Evolutionary conservation across 306 rosid genomes (phyloP).

Genomic region (Sicyos edulis): DNA sequence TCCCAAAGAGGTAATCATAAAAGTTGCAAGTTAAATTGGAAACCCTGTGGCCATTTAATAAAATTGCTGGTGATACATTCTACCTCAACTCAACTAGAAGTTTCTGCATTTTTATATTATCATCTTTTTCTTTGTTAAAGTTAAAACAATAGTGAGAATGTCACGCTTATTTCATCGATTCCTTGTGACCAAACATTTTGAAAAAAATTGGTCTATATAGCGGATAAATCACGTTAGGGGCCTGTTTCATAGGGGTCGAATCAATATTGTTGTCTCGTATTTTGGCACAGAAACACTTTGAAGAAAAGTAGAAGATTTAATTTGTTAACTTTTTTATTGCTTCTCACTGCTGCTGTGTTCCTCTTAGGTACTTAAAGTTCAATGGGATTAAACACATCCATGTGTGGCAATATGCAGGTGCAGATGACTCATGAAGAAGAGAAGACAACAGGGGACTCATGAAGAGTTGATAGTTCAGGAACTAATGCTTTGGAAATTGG

Average conservation of each 20-base stretch:
- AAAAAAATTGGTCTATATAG: too few species aligned
- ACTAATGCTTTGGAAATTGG: conserved; percentile 11
- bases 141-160: conserved; percentile 3
- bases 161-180: not conserved
- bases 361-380: conserved; percentile 17
- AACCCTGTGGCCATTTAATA: not conserved
- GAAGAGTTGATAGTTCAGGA: conserved; percentile 18
- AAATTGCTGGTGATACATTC: not conserved
- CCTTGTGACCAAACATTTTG: too few species aligned
- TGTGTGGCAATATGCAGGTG: conserved; percentile 7
- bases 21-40: not conserved
- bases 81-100: not conserved
- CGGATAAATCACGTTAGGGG: not conserved
- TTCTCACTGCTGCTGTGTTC: conserved; percentile 3
- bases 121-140: not conserved
- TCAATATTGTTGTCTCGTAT: not conserved
- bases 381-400: conserved; percentile 11
- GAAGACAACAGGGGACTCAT: conserved; percentile 4
- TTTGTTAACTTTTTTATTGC: not conserved
- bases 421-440: not conserved
- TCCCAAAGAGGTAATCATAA: not conserved
- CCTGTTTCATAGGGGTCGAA: not conserved
- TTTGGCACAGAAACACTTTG: not conserved
- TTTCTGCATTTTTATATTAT: not conserved
- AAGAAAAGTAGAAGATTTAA: not conserved